phyloP scores from a whole-genome alignment of 2,329 filamentous ascomycete species.

The Fulvia fulva region DNA sequence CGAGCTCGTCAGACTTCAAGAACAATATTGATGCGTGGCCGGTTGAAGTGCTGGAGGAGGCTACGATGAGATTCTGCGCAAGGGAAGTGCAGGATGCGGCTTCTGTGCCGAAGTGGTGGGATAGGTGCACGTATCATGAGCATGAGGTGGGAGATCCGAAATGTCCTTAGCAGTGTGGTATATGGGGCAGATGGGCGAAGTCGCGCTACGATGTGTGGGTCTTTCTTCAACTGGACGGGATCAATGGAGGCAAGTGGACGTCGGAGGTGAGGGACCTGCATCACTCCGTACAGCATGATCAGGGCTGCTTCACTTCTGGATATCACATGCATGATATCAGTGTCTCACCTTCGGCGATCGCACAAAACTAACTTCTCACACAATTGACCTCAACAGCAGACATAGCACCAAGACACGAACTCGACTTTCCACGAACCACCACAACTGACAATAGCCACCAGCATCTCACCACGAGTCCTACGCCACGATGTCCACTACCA shows the following conservation, averaged over 20 bases:
- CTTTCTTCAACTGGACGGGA: no score
- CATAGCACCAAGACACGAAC: no score
- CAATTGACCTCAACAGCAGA: neutral
- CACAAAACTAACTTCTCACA: neutral
- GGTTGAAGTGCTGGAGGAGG: neutral
- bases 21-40: neutral
- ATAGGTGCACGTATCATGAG: neutral
- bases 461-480: neutral
- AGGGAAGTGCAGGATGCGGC: neutral
- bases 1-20: neutral
- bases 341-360: neutral
- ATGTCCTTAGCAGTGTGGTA: no score
- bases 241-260: no score
- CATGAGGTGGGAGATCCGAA: neutral
- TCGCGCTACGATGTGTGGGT: no score
- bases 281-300: neutral
- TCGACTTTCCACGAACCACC: neutral
- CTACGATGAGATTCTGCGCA: neutral
- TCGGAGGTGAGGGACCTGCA: no score
- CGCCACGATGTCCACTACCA: neutral
- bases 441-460: neutral
- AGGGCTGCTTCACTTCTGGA: neutral
- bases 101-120: neutral
- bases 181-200: no score
- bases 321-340: neutral